These are phyloP conservation scores for Pythium brassicae DNA, from an alignment of 352 stramenopile genomes.

Conservation along the genomic window DNA sequence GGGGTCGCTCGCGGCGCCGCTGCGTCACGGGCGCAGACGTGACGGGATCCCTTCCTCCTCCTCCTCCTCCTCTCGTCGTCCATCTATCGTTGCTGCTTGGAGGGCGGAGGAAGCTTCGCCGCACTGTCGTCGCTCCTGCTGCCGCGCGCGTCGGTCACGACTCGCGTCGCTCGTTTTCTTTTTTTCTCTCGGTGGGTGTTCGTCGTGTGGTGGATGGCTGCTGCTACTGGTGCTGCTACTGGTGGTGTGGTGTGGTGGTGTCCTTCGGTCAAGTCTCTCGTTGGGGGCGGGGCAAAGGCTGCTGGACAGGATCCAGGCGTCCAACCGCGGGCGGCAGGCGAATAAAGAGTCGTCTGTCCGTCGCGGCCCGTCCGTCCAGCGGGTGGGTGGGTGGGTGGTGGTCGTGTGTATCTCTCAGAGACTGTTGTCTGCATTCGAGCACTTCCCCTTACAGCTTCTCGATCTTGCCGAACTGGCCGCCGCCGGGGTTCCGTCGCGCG, in stretches of 20 bases:
- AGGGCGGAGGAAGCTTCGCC: not conserved
- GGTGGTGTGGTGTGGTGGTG: not conserved
- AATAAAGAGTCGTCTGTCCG: not conserved
- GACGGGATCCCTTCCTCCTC: not conserved
- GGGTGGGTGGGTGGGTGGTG: not conserved
- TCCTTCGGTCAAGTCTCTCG: conserved; percentile 10
- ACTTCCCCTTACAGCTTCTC: conserved; percentile 61
- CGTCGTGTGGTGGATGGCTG: too few species aligned
- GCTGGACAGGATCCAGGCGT: not conserved
- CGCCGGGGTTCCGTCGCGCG: conserved; percentile 72
- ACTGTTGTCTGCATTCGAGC: not conserved
- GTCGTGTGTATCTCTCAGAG: not conserved
- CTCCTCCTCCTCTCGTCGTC: too few species aligned
- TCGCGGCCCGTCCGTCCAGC: not conserved
- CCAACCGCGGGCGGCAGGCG: not conserved
- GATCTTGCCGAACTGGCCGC: conserved; percentile 81
- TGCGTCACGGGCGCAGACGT: too few species aligned
- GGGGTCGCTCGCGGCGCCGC: not conserved
- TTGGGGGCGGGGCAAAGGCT: too few species aligned
- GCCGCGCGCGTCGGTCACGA: not conserved
- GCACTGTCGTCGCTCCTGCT: not conserved
- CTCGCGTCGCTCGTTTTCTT: not conserved
- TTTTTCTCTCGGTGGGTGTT: not conserved
- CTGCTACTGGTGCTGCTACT: too few species aligned
- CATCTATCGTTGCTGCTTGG: not conserved